Evolutionary conservation across 306 rosid species (phyloP), one percentile per base, ranked within the genome.

Genomic region (Prinsepia uniflora): DNA sequence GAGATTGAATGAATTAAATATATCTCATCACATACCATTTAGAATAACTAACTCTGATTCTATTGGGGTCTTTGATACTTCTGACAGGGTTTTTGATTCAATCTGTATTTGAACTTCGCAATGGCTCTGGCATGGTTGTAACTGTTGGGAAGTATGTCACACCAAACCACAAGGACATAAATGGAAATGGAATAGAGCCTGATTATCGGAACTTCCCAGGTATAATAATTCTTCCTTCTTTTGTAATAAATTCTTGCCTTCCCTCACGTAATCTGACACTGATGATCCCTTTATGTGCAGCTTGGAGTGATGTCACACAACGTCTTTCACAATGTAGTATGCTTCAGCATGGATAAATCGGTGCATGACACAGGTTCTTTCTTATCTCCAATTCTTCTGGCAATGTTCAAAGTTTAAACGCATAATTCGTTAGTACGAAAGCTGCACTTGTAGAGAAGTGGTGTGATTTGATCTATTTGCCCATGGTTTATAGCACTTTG

Each of bases 121-220:
- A 94, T 72, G 96, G 97, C 70, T 94, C 98, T 61, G 98, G 97
- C 45, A 91, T 94, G 65, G 98, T 89, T 67, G 89, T 94, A 69
- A 90, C 98, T 65, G 92, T 94, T 68, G 97, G 96, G 65, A 94
- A 94, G 87, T 94, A 94, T 64, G 97, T 91, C 70, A 94, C 97
- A 30, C 97, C 98, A 63, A 81, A 86, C 61, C 96, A 83, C 73
- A 86, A 81, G 76, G 98, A 94, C 79, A 90, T 94, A 79, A 94
- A 90, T 20, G 98, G 97, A 62, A 84, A 94, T 10, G 98, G 98
- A 59, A 90, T 94, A 75, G 95, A 87, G 63, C 98, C 97, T 6
- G 98, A 94, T 70, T 94, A 80, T 82, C 86, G 55, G 67, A 93
- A 83, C 69, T 83, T 93, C 72, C 97, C 97, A 62, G 97, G 98